Percentiles rank a stretch among this genome's conserved stretches.
These are phyloP conservation scores for Mollisia scopiformis DNA, from an alignment of 2,329 filamentous ascomycete genomes.

Conservation along the genomic window DNA sequence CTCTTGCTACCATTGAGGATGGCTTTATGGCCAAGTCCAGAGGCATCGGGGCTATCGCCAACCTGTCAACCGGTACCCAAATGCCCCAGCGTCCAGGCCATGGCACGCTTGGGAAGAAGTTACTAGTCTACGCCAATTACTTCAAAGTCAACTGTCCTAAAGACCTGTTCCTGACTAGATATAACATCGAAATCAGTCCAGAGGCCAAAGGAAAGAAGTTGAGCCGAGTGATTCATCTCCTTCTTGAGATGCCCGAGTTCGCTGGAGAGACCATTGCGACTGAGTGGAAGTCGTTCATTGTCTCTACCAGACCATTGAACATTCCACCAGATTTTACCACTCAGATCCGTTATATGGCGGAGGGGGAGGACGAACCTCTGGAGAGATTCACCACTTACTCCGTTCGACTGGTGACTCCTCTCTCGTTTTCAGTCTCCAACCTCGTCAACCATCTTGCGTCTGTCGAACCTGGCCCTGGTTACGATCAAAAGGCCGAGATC, in stretches of 20 bases:
- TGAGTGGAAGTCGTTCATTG: constrained; percentile 34
- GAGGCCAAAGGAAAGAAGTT: constrained; percentile 32
- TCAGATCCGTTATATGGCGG: constrained; percentile 28
- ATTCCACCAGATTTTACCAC: constrained; percentile 21
- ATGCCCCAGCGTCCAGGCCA: constrained; percentile 35
- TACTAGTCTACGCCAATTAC: constrained; percentile 37
- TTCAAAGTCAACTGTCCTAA: constrained; percentile 29
- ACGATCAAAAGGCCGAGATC: constrained; percentile 47
- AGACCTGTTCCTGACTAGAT: constrained; percentile 30
- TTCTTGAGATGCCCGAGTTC: constrained; percentile 35
- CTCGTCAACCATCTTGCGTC: constrained; percentile 26
- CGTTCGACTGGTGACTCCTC: constrained; percentile 24
- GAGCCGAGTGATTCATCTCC: constrained; percentile 32
- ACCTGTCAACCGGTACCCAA: constrained; percentile 12
- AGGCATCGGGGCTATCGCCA: constrained; percentile 24
- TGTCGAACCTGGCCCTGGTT: constrained; percentile 12
- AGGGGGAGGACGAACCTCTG: constrained; percentile 32
- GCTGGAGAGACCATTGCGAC: constrained; percentile 24
- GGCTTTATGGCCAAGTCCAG: constrained; percentile 28
- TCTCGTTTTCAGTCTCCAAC: constrained; percentile 24
- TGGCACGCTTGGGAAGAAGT: constrained; percentile 31
- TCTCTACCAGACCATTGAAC: constrained; percentile 23
- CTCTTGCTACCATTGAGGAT: constrained; percentile 35
- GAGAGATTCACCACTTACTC: constrained; percentile 23
- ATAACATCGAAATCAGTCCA: constrained; percentile 33